These are phyloP conservation scores for Boletellus ananas DNA, from an alignment of 768 basidiomycete species.

Conservation along the genomic window DNA sequence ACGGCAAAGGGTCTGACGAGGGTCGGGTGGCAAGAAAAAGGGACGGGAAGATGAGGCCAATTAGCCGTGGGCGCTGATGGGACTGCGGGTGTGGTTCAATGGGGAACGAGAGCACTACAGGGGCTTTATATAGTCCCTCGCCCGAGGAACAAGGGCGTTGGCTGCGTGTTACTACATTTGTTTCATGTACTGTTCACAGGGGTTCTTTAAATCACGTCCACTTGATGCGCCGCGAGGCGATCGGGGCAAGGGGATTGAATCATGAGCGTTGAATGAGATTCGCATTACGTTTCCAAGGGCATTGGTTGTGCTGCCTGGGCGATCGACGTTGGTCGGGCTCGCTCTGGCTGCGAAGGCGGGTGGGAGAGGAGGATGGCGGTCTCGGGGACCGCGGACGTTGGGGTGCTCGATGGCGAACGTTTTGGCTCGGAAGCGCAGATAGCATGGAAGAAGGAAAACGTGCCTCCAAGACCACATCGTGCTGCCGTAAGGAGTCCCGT, in stretches of 20 bases:
- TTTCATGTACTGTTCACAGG: not conserved
- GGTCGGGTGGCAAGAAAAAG: not conserved
- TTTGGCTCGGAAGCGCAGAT: constrained; percentile 6
- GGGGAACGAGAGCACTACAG: not conserved
- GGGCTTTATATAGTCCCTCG: constrained; percentile 11
- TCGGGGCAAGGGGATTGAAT: constrained; percentile 13
- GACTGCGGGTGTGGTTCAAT: constrained; percentile 1
- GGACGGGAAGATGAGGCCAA: not conserved
- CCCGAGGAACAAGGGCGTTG: constrained; percentile 10
- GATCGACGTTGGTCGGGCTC: not conserved
- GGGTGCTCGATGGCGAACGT: not conserved
- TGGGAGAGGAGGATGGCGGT: not conserved
- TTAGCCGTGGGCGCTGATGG: not conserved
- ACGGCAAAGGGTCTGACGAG: not conserved
- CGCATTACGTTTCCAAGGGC: constrained; percentile 13
- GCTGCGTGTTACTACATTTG: not conserved
- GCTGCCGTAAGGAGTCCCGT: constrained; percentile 11
- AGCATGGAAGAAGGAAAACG: constrained; percentile 12
- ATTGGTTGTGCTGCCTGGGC: not conserved
- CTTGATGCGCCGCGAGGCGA: constrained; percentile 11
- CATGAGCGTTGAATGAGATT: not conserved
- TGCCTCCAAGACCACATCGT: constrained; percentile 1
- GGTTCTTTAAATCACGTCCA: not conserved
- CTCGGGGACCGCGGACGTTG: constrained; percentile 5
- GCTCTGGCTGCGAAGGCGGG: not conserved